phyloP scores from a whole-genome alignment of 805 yeast species.

The Ogataea thermomethanolica region DNA sequence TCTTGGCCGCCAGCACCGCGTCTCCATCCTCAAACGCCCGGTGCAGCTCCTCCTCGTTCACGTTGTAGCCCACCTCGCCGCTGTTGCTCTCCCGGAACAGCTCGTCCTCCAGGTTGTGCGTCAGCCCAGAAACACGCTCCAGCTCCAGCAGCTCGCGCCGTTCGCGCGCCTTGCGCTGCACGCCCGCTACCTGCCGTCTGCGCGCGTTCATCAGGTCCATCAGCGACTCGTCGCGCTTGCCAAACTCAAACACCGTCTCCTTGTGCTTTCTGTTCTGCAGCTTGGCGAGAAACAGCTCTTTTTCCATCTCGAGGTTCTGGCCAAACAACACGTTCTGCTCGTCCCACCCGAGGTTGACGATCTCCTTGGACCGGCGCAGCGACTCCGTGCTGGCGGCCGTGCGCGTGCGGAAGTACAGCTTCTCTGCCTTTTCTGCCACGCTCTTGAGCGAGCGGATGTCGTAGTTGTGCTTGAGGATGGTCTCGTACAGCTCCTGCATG shows the following conservation, averaged over 20 bases:
- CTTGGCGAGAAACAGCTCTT: slow-evolving; percentile 65
- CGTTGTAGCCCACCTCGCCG: slow-evolving; percentile 35
- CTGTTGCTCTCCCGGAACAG: slow-evolving; percentile 49
- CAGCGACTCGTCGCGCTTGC: slow-evolving; percentile 63
- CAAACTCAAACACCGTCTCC: slow-evolving; percentile 93
- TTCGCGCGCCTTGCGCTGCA: slow-evolving; percentile 75
- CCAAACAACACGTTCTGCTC: slow-evolving; percentile 80
- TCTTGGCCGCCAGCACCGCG: slow-evolving; percentile 28
- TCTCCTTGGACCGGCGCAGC: slow-evolving; percentile 79
- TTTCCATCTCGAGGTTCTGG: slow-evolving; percentile 68
- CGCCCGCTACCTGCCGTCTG: slow-evolving; percentile 74
- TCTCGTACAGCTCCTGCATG: slow-evolving; percentile 67
- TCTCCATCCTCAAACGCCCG: slow-evolving; percentile 54
- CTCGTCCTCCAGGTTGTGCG: slow-evolving; percentile 73
- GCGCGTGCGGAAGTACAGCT: slow-evolving; percentile 79
- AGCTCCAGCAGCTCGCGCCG: slow-evolving; percentile 62
- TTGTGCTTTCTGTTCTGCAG: slow-evolving; percentile 65
- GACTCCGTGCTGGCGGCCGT: slow-evolving; percentile 83
- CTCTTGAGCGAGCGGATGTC: slow-evolving; percentile 63
- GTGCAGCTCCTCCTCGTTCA: slow-evolving; percentile 46
- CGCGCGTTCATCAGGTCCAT: slow-evolving; percentile 82
- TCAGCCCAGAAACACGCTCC: slow-evolving; percentile 72
- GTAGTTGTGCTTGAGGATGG: slow-evolving; percentile 55
- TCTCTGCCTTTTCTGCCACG: slow-evolving; percentile 85
- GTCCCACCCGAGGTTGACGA: slow-evolving; percentile 80